These are phyloP conservation scores for Anthostomella pinea DNA, from an alignment of 2,329 filamentous ascomycete genomes.

Conservation along the genomic window DNA sequence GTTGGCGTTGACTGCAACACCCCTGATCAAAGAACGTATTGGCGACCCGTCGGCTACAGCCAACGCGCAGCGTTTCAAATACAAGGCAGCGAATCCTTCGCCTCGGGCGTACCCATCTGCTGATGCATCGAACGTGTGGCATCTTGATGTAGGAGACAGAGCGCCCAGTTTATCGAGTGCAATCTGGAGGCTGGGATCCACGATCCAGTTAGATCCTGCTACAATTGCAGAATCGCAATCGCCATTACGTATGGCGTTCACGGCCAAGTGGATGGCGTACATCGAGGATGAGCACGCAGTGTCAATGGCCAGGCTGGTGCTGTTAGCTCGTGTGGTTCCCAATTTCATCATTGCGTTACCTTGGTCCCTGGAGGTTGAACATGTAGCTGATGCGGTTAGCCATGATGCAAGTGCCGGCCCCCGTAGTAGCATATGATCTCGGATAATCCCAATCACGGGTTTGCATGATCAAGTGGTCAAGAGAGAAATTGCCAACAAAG, in stretches of 20 bases:
- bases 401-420: constrained; percentile 12
- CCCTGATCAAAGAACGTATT: constrained; percentile 19
- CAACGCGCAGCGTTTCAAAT: constrained; percentile 15
- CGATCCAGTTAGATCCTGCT: constrained; percentile 25
- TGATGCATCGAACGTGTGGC: constrained; percentile 17
- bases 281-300: constrained; percentile 37
- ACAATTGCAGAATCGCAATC: constrained; percentile 29
- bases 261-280: constrained; percentile 28
- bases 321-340: constrained; percentile 28
- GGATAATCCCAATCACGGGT: constrained; percentile 17
- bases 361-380: constrained; percentile 33
- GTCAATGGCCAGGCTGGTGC: constrained; percentile 33
- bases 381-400: constrained; percentile 27
- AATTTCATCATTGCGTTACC: constrained; percentile 24
- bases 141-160: constrained; percentile 7
- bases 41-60: constrained; percentile 9
- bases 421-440: constrained; percentile 13
- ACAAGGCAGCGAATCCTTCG: constrained; percentile 17
- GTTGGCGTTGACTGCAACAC: constrained; percentile 18
- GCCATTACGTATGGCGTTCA: constrained; percentile 10
- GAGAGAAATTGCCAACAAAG: constrained; percentile 26
- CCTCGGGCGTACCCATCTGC: constrained; percentile 22
- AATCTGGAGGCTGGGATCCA: constrained; percentile 19
- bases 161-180: constrained; percentile 18
- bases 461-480: constrained; percentile 23